Conservation (phyloP, 1,284 basidiomycete genomes). For the Anthracocystis panici-leucophaei region DNA sequence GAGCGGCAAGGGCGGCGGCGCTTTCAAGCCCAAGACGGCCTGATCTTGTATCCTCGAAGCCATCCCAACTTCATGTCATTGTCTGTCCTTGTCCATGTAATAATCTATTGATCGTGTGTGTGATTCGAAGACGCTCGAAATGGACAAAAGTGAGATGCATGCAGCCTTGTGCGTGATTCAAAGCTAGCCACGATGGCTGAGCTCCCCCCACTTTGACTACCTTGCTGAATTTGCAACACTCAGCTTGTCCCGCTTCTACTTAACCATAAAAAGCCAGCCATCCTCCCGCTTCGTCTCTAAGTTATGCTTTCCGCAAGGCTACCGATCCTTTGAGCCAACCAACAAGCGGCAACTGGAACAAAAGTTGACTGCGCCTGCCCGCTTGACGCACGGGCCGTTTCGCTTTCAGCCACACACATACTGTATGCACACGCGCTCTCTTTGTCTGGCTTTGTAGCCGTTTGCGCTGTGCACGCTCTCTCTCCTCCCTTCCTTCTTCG, state of each 20-base stretch:
- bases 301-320: neutral
- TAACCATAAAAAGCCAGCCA: no score
- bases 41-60: neutral
- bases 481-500: neutral
- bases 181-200: no score
- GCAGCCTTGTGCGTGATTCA: no score
- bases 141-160: no score
- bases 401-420: neutral
- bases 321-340: neutral
- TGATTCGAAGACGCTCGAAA: no score
- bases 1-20: constrained; percentile 34
- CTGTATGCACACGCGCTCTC: neutral
- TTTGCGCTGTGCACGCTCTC: constrained; percentile 15
- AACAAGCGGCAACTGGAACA: neutral
- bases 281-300: neutral
- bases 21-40: constrained; percentile 36
- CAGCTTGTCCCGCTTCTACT: no score
- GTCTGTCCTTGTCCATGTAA: no score
- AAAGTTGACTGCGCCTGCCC: neutral
- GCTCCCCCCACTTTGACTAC: no score
- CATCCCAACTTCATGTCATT: no score
- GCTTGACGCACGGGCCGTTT: constrained; percentile 11
- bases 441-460: neutral
- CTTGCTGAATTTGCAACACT: no score
- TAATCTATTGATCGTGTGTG: no score